These are phyloP conservation scores for Talaromyces marneffei DNA, from an alignment of 2,329 filamentous ascomycete genomes.

Conservation along the genomic window DNA sequence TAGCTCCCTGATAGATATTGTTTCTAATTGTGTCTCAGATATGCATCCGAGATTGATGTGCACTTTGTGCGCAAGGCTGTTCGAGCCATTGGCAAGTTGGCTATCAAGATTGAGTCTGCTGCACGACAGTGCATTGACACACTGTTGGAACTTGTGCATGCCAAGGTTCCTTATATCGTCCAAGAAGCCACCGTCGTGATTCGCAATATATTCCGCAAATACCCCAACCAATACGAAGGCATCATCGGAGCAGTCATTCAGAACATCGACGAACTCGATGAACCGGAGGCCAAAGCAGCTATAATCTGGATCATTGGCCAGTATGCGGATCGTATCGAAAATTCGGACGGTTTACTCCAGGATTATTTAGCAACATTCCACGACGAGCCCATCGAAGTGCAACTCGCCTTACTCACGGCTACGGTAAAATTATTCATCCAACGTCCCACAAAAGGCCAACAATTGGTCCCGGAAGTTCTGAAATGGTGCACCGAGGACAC, in stretches of 20 bases:
- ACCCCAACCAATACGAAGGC: conserved; percentile 96
- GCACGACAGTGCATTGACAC: conserved; percentile 88
- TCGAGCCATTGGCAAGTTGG: conserved; percentile 92
- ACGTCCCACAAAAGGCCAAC: conserved; percentile 86
- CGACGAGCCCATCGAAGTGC: conserved; percentile 92
- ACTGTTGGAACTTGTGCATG: conserved; percentile 84
- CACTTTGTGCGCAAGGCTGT: conserved; percentile 98
- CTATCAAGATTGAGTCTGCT: conserved; percentile 97
- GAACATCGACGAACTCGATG: conserved; percentile 91
- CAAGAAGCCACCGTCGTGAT: conserved; percentile 99
- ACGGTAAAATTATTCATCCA: conserved; percentile 98
- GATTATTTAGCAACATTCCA: conserved; percentile 92
- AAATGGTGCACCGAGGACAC: conserved; percentile 99
- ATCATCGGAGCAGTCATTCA: conserved; percentile 95
- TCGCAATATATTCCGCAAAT: conserved; percentile 98
- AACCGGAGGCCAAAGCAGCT: conserved; percentile 94
- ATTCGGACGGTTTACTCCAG: conserved; percentile 86
- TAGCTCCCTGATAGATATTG: neutral
- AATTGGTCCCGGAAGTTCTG: conserved; percentile 85
- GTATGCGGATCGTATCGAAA: conserved; percentile 95
- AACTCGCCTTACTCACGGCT: conserved; percentile 86
- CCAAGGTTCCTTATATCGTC: conserved; percentile 98
- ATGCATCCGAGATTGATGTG: conserved; percentile 96
- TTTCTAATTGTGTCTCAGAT: conserved; percentile 35
- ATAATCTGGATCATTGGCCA: conserved; percentile 99